Evolutionary conservation across 106 monocot genomes (phyloP).

Genomic region (Gastrodia elata): DNA sequence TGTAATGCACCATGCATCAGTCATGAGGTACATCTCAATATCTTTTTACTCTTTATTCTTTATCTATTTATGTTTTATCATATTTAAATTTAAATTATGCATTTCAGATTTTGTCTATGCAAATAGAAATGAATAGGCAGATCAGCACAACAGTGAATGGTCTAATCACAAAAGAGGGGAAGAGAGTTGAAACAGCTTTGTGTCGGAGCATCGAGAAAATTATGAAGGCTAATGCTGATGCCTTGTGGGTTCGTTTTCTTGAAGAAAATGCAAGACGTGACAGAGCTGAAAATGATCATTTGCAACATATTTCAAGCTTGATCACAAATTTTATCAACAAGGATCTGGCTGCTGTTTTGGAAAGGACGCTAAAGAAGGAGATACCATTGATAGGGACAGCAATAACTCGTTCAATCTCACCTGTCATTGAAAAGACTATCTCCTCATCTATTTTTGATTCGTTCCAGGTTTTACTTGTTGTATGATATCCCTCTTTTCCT

Average conservation of each 20-base stretch:
- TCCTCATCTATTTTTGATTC: constrained; percentile 72
- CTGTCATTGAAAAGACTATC: constrained; percentile 63
- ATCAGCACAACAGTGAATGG: constrained; percentile 1
- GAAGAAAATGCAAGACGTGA: constrained; percentile 85
- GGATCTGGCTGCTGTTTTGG: constrained; percentile 62
- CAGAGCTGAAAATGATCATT: constrained; percentile 59
- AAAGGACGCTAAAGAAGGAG: constrained; percentile 80
- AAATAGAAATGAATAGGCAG: constrained; percentile 6
- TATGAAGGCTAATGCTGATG: constrained; percentile 69
- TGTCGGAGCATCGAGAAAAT: constrained; percentile 81
- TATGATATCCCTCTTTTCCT: background rate
- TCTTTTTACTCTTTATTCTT: background rate
- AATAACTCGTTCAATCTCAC: constrained; percentile 57
- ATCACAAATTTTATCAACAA: constrained; percentile 69
- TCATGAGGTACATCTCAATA: background rate
- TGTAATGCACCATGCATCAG: background rate
- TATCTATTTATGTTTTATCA: background rate
- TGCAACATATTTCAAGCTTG: constrained; percentile 60
- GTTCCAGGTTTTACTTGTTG: constrained; percentile 56
- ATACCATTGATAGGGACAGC: constrained; percentile 43
- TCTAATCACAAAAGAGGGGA: constrained; percentile 54
- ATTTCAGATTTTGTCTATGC: constrained; percentile 4
- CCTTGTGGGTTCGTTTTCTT: constrained; percentile 72
- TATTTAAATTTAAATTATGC: background rate
- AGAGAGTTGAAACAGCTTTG: constrained; percentile 63